Conservation (phyloP, 495 filamentous ascomycete species). For the Penicillium lagena region DNA sequence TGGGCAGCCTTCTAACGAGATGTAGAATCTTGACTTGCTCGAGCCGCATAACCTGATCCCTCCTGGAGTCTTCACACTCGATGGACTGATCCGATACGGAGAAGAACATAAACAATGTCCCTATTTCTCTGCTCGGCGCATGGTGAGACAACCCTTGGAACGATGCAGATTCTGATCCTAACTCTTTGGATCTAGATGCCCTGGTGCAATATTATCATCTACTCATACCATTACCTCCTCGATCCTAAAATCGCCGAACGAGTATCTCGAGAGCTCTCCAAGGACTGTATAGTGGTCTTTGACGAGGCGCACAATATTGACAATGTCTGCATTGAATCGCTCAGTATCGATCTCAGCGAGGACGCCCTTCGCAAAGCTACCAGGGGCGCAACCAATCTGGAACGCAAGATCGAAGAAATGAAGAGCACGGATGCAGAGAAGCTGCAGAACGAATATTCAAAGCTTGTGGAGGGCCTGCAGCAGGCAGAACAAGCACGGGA, state of each 20-base stretch:
- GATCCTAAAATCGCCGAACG: slow-evolving; percentile 98
- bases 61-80: slow-evolving; percentile 92
- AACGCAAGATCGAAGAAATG: slow-evolving; percentile 87
- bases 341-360: slow-evolving; percentile 94
- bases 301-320: slow-evolving; percentile 99
- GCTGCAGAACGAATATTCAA: slow-evolving; percentile 89
- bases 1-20: slow-evolving; percentile 10
- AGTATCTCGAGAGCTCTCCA: slow-evolving; percentile 92
- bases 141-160: slow-evolving; percentile 52
- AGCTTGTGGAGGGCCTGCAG: slow-evolving; percentile 87
- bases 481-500: slow-evolving; percentile 82
- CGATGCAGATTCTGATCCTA: background rate
- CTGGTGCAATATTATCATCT: slow-evolving; percentile 98
- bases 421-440: slow-evolving; percentile 86
- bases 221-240: slow-evolving; percentile 96
- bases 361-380: slow-evolving; percentile 87
- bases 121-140: slow-evolving; percentile 90
- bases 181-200: slow-evolving; percentile 60
- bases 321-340: slow-evolving; percentile 97
- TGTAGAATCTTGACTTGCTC: slow-evolving; percentile 82
- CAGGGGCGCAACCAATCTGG: slow-evolving; percentile 81
- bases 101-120: slow-evolving; percentile 96
- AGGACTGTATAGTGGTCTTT: slow-evolving; percentile 98
- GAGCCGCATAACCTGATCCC: slow-evolving; percentile 93
- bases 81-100: slow-evolving; percentile 77